Conservation (phyloP, 2,329 filamentous ascomycete genomes). For the Orbilia brochopaga region DNA sequence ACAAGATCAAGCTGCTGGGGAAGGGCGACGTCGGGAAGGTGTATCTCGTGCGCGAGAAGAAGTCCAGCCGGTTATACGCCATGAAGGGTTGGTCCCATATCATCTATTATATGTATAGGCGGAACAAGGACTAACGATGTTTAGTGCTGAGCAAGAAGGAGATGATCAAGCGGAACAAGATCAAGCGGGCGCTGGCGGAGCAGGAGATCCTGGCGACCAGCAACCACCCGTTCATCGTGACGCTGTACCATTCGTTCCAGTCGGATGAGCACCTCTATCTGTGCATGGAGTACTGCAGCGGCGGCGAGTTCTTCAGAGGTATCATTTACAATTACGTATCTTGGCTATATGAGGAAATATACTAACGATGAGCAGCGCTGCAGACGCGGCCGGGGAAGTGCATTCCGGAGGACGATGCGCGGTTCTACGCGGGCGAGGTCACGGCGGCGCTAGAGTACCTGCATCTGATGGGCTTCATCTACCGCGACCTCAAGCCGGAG, state of each 20-base stretch:
- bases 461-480: constrained; percentile 99
- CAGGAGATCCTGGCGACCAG: constrained; percentile 98
- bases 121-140: not conserved
- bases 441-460: constrained; percentile 95
- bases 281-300: constrained; percentile 99
- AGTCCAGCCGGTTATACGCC: constrained; percentile 90
- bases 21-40: constrained; percentile 99
- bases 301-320: constrained; percentile 93
- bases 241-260: constrained; percentile 97
- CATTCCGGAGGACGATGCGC: constrained; percentile 92
- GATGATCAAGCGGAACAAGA: constrained; percentile 99
- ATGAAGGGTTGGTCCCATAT: constrained; percentile 87
- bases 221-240: constrained; percentile 99
- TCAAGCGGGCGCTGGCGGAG: constrained; percentile 95
- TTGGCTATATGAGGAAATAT: not conserved
- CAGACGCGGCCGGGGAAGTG: constrained; percentile 97
- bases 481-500: constrained; percentile 95
- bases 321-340: constrained; percentile 4
- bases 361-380: constrained; percentile 64
- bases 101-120: no score
- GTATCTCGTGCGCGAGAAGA: constrained; percentile 96
- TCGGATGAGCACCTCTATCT: constrained; percentile 97
- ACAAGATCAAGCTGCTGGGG: constrained; percentile 99
- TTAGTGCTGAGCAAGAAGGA: constrained; percentile 98
- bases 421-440: constrained; percentile 97